Evolutionary conservation across 2,329 filamentous ascomycete species (phyloP).

Genomic region (Trichoderma koningii): DNA sequence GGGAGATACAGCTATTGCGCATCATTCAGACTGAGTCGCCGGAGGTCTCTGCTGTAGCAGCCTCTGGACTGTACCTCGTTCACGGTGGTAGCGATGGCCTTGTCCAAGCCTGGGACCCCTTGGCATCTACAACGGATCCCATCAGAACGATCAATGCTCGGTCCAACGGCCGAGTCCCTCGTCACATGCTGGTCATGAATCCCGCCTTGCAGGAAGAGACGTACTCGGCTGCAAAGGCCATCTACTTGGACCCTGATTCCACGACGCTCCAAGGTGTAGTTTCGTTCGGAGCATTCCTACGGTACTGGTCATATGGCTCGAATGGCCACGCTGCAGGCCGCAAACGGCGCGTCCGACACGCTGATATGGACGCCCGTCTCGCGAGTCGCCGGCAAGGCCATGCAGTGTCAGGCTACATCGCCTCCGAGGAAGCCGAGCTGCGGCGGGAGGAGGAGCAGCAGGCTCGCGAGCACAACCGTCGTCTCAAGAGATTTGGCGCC

Average conservation of each 20-base stretch:
- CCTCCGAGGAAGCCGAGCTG: constrained; percentile 80
- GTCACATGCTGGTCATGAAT: constrained; percentile 61
- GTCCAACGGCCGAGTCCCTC: constrained; percentile 78
- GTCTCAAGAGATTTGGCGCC: constrained; percentile 75
- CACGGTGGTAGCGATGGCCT: constrained; percentile 94
- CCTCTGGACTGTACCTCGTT: constrained; percentile 84
- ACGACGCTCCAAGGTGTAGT: constrained; percentile 83
- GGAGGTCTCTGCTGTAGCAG: constrained; percentile 76
- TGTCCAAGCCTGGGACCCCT: constrained; percentile 95
- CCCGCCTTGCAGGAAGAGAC: constrained; percentile 68
- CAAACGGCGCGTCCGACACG: constrained; percentile 76
- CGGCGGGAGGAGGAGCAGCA: constrained; percentile 69
- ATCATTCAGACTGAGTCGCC: constrained; percentile 89
- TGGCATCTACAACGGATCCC: constrained; percentile 76
- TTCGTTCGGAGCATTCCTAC: constrained; percentile 80
- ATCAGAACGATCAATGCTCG: constrained; percentile 85
- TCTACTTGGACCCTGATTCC: constrained; percentile 84
- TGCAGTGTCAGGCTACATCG: constrained; percentile 78
- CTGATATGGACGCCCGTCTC: constrained; percentile 53
- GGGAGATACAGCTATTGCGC: constrained; percentile 67
- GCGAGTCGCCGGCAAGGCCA: constrained; percentile 60
- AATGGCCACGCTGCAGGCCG: constrained; percentile 72
- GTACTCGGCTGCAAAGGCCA: constrained; percentile 78
- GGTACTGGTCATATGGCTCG: constrained; percentile 93
- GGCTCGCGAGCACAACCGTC: constrained; percentile 66